phyloP scores from a whole-genome alignment of 2,329 filamentous ascomycete genomes.

The Lasiodiplodia gonubiensis region DNA sequence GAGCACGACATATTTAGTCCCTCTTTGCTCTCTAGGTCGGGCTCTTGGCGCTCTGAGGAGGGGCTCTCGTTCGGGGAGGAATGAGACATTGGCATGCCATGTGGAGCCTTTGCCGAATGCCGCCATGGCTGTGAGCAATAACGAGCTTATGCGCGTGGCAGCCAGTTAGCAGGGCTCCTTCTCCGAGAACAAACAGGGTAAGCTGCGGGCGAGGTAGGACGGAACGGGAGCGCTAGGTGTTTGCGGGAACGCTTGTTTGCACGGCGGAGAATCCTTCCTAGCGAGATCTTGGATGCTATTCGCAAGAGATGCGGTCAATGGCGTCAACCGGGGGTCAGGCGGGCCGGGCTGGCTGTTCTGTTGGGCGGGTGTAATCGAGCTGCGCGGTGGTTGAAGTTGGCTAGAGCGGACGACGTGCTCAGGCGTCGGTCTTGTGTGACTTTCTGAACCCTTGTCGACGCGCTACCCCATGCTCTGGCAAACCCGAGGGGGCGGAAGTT shows the following conservation, averaged over 20 bases:
- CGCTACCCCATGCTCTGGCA: slow-evolving; percentile 18
- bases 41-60: slow-evolving; percentile 23
- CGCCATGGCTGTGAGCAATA: slow-evolving; percentile 28
- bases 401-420: slow-evolving; percentile 26
- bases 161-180: slow-evolving; percentile 22
- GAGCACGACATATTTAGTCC: slow-evolving; percentile 27
- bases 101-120: slow-evolving; percentile 23
- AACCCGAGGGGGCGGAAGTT: slow-evolving; percentile 4
- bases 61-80: slow-evolving; percentile 19
- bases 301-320: slow-evolving; percentile 22
- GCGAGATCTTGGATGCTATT: slow-evolving; percentile 20
- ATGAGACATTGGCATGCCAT: slow-evolving; percentile 28
- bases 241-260: not conserved
- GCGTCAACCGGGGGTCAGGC: slow-evolving; percentile 28
- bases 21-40: slow-evolving; percentile 6
- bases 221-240: slow-evolving; percentile 19
- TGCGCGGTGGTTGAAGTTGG: slow-evolving; percentile 9
- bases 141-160: slow-evolving; percentile 29
- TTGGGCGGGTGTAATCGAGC: slow-evolving; percentile 11
- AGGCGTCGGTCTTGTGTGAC: slow-evolving; percentile 25
- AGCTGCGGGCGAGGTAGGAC: slow-evolving; percentile 1
- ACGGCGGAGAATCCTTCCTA: slow-evolving; percentile 6
- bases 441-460: not conserved
- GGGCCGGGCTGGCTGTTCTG: not conserved
- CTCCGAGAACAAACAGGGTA: slow-evolving; percentile 24